Evolutionary conservation across 345 rosid genomes (phyloP).

Genomic region (Syzygium aromaticum): DNA sequence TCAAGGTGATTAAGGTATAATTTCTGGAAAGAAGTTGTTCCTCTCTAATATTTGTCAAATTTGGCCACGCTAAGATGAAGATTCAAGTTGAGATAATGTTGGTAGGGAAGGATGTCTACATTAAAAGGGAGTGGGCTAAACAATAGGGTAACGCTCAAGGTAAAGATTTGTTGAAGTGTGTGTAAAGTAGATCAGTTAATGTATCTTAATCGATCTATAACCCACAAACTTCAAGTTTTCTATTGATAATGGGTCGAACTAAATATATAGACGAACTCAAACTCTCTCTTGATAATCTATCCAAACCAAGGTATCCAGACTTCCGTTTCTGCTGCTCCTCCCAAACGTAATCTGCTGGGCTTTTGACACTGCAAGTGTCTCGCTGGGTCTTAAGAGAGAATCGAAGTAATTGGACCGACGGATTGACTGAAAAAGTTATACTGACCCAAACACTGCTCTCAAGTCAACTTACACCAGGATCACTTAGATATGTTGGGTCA

Average conservation of each 20-base stretch:
- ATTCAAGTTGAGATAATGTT: background rate
- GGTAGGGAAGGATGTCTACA: background rate
- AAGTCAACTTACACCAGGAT: background rate
- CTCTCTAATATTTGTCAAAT: background rate
- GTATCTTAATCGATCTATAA: background rate
- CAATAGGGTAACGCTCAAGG: background rate
- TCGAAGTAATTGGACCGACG: too few species aligned
- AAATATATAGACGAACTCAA: background rate
- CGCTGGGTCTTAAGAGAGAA: background rate
- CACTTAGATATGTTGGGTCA: background rate
- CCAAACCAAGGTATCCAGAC: background rate
- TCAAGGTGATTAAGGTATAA: background rate
- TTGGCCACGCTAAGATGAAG: background rate
- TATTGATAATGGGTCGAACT: rapidly evolving
- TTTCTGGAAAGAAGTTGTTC: background rate
- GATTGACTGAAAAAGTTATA: background rate
- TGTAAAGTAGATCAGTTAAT: background rate
- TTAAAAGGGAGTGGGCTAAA: background rate
- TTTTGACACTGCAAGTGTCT: background rate
- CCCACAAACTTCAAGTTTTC: background rate
- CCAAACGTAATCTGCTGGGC: background rate
- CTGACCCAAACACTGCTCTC: background rate
- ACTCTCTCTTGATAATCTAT: background rate
- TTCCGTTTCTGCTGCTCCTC: background rate
- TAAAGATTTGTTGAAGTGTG: background rate